phyloP scores from a whole-genome alignment of 2,329 filamentous ascomycete species.

The Cordyceps fumosorosea region DNA sequence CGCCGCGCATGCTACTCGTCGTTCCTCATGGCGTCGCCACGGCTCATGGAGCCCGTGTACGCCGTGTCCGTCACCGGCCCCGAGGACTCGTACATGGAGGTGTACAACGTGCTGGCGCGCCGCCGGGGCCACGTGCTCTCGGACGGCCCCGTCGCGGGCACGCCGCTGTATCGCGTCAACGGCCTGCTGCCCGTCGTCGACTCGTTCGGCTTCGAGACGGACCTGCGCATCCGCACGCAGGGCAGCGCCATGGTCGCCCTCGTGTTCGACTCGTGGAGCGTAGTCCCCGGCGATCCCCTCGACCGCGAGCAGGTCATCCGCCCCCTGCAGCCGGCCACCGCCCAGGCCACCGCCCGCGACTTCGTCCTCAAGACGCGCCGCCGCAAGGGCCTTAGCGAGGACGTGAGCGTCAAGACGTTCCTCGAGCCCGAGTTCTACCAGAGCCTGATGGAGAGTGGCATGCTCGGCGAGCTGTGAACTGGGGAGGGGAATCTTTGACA shows the following conservation, averaged over 20 bases:
- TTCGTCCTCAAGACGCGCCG: conserved; percentile 94
- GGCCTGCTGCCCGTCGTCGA: conserved; percentile 94
- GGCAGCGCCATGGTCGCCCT: conserved; percentile 85
- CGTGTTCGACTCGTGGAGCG: conserved; percentile 92
- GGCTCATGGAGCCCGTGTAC: conserved; percentile 96
- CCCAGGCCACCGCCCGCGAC: conserved; percentile 85
- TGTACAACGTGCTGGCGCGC: conserved; percentile 87
- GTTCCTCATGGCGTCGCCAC: conserved; percentile 93
- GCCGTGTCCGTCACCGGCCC: conserved; percentile 88
- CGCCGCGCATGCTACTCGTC: conserved; percentile 90
- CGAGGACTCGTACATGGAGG: conserved; percentile 76
- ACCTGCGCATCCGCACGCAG: conserved; percentile 91
- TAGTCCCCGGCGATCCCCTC: conserved; percentile 91
- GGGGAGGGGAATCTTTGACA: neutral
- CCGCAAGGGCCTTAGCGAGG: conserved; percentile 89
- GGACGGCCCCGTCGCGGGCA: conserved; percentile 91
- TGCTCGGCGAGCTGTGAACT: conserved; percentile 56
- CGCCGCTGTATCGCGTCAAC: conserved; percentile 84
- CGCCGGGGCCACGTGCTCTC: conserved; percentile 87
- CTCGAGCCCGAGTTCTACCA: conserved; percentile 90
- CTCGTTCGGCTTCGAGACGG: conserved; percentile 96
- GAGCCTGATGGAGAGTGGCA: conserved; percentile 79
- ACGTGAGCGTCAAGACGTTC: conserved; percentile 93
- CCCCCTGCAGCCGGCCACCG: conserved; percentile 79
- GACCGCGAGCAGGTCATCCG: conserved; percentile 78